Base-by-base conservation (phyloP, 306 rosid species). In the Prunus kanzakura region DNA sequence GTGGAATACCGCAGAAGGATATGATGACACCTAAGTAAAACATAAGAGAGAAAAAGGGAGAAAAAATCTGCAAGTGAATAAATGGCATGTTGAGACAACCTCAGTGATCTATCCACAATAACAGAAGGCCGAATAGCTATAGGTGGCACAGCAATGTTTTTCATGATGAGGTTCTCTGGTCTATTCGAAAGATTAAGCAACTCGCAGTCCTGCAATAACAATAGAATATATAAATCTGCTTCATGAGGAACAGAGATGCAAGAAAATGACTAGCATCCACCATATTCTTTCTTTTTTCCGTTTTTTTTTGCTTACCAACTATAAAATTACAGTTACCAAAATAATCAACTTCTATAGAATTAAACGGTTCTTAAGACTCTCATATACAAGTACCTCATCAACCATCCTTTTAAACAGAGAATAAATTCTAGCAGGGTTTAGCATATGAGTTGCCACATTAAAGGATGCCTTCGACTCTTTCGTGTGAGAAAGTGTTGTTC, bases 71-170 rank as follows among this genome's bases (percentile, higher is more conserved):
- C 69, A 47, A n/a, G 46, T 75, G 35, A 52, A 23, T 49, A 74
- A 78, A 74, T 63, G 18, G 43, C 46, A 30, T 52, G 56, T 50
- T 43, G 71, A 65, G 54, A 83, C 78, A 72, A 94, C 98, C 97
- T 94, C 69, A 64, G 95, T 56, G 91, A 84, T 64, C 90, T 87
- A 80, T 88, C 95, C 89, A 85, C 84, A 12, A 95, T 81, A 71
- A 90, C 98, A 71, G 98, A 95, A 75, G 98, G 98, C 77, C 97
- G 97, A 80, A 90, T 88, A 52, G 90, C 81, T 69, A 89, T 82
- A 69, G 98, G 98, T 69, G 98, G 96, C 86, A 95, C 98, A 7
- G 89, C 77, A 64, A 95, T 78, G 78, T 78, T 88, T 74, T 87
- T 88, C 64, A 82, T 61, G 16, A 92, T 86, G 71, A 92, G 88